Percentiles rank a stretch among this genome's conserved stretches.
Conservation (phyloP, 1,284 basidiomycete species). For the Cutaneotrichosporon sp. region DNA sequence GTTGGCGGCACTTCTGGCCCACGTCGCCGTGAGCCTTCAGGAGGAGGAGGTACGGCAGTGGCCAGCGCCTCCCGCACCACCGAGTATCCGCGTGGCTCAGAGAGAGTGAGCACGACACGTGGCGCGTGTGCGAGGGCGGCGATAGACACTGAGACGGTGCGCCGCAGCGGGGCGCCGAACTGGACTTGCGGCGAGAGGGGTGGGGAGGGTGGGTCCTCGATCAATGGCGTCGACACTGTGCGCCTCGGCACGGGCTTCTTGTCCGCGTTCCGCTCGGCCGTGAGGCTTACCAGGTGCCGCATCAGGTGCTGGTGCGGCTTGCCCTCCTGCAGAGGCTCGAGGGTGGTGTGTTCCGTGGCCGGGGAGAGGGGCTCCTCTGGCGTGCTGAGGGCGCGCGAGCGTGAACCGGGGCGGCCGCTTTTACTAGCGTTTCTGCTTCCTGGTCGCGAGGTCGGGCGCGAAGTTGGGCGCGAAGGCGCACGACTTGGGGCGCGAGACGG, state of each 20-base stretch:
- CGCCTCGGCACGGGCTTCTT: not conserved
- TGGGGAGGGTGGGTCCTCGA: not conserved
- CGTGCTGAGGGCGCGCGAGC: not conserved
- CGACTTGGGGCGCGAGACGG: constrained; percentile 13
- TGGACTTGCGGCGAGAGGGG: not conserved
- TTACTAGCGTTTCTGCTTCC: constrained; percentile 2
- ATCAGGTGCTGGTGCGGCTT: constrained; percentile 6
- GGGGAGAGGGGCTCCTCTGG: not conserved
- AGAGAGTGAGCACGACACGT: constrained; percentile 28
- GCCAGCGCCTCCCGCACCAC: constrained; percentile 31
- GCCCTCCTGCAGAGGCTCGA: not conserved
- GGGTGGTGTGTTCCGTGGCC: not conserved
- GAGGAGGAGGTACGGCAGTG: constrained; percentile 14
- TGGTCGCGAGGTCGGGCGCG: not conserved
- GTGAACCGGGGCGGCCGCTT: not conserved
- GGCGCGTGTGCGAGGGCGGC: constrained; percentile 10
- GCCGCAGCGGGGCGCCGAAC: not conserved
- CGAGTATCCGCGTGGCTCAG: constrained; percentile 35
- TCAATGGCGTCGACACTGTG: not conserved
- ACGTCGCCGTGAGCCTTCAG: not conserved
- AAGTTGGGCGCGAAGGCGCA: not conserved
- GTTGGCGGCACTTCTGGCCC: constrained; percentile 5
- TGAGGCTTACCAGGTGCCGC: not conserved
- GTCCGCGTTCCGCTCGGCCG: not conserved
- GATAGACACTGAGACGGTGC: not conserved